A percentile compares a stretch with the other conserved stretches of the same genome.
Evolutionary conservation across 2,329 filamentous ascomycete species (phyloP).

Genomic region (Sporothrix pseudoabietina): DNA sequence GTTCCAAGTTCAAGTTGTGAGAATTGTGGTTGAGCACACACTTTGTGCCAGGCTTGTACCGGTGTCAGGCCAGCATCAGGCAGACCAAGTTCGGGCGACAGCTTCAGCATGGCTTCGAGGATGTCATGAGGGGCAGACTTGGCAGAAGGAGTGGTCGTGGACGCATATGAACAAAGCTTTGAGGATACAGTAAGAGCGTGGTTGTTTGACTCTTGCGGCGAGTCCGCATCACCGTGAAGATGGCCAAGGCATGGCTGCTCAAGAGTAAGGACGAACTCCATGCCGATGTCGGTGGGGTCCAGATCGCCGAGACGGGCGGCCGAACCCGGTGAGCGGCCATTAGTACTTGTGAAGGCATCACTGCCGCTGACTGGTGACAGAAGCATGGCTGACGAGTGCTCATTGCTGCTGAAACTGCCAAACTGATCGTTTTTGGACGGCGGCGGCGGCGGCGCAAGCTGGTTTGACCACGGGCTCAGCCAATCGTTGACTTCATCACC

Average conservation of each 20-base stretch:
- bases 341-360: neutral
- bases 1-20: neutral
- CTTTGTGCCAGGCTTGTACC: constrained; percentile 29
- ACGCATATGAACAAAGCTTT: constrained; percentile 4
- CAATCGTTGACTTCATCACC: neutral
- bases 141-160: neutral
- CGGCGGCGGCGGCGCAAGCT: neutral
- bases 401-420: neutral
- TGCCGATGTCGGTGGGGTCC: constrained; percentile 28
- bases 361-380: neutral
- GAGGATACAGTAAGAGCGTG: constrained; percentile 28
- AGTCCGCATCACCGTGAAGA: constrained; percentile 8
- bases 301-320: constrained; percentile 21
- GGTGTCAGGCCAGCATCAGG: constrained; percentile 27
- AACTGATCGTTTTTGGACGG: neutral
- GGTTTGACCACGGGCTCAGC: neutral
- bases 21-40: constrained; percentile 27
- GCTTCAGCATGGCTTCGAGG: constrained; percentile 25
- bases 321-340: neutral
- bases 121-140: constrained; percentile 1
- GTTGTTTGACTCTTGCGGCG: constrained; percentile 9
- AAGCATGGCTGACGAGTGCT: neutral
- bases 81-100: constrained; percentile 20
- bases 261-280: constrained; percentile 31
- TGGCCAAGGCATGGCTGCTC: constrained; percentile 30